These are phyloP conservation scores for Coemansia sp. DNA, from an alignment of 192 early-diverging fungal species.

Conservation along the genomic window DNA sequence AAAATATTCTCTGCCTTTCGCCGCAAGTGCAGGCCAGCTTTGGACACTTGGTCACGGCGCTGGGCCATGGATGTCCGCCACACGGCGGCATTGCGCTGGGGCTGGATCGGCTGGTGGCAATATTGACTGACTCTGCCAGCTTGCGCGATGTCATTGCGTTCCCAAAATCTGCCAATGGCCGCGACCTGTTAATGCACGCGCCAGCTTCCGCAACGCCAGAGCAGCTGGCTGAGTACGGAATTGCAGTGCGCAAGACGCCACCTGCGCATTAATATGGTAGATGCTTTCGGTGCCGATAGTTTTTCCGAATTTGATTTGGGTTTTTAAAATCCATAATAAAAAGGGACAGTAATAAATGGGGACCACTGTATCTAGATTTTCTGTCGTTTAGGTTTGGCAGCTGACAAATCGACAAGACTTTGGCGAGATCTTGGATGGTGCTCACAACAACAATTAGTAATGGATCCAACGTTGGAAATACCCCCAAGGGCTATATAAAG, in stretches of 20 bases:
- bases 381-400: no score
- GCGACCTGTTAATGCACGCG: constrained; percentile 77
- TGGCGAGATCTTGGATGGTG: no score
- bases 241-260: neutral
- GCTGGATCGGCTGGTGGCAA: constrained; percentile 77
- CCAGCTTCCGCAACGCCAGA: constrained; percentile 62
- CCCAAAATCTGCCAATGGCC: constrained; percentile 79
- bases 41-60: constrained; percentile 77
- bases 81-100: constrained; percentile 88
- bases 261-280: neutral
- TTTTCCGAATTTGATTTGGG: neutral
- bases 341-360: neutral
- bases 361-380: no score
- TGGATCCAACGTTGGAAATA: no score
- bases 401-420: no score
- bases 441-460: no score
- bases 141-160: constrained; percentile 93
- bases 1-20: constrained; percentile 63
- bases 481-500: no score
- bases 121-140: constrained; percentile 67
- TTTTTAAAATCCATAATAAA: neutral
- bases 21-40: constrained; percentile 63
- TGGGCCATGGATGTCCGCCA: constrained; percentile 82
- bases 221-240: constrained; percentile 69
- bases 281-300: neutral